These are phyloP conservation scores for Suhomyces xylopsoci DNA, from an alignment of 805 yeast genomes.

Conservation along the genomic window DNA sequence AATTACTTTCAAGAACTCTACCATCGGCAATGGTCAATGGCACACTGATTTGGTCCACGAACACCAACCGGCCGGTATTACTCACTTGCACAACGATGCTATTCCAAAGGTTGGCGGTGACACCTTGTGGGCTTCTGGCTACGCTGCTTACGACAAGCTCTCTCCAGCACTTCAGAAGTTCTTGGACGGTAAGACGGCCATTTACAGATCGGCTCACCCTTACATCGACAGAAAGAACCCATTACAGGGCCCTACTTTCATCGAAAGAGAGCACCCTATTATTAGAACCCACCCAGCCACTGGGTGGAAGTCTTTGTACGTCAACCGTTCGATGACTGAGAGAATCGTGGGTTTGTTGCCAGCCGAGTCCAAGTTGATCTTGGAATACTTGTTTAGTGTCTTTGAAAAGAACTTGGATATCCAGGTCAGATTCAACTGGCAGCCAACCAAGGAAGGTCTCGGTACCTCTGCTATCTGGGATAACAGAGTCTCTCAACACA, in stretches of 20 bases:
- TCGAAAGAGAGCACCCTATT: conserved; percentile 30
- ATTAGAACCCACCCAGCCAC: conserved; percentile 33
- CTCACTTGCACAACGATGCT: conserved; percentile 36
- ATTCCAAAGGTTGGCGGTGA: conserved; percentile 50
- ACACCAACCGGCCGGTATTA: conserved; percentile 35
- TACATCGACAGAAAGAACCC: conserved; percentile 36
- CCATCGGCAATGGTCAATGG: conserved; percentile 27
- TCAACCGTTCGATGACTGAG: conserved; percentile 28
- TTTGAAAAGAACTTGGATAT: conserved; percentile 18
- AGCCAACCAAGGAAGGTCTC: conserved; percentile 13
- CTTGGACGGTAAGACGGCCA: conserved; percentile 51
- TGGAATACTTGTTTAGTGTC: conserved; percentile 12
- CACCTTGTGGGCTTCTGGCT: conserved; percentile 57
- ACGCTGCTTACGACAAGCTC: conserved; percentile 55
- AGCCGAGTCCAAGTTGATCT: conserved; percentile 18
- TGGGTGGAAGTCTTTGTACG: conserved; percentile 31
- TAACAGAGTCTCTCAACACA: conserved; percentile 53
- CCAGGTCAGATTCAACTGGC: conserved; percentile 18
- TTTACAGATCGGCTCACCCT: conserved; percentile 38
- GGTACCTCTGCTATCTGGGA: conserved; percentile 54
- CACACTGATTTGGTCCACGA: conserved; percentile 39
- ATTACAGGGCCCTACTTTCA: conserved; percentile 26
- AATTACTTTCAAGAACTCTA: conserved; percentile 26
- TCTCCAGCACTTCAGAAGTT: conserved; percentile 50
- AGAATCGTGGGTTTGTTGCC: conserved; percentile 29